These are phyloP conservation scores for Blepharisma undulans DNA, from an alignment of 169 alveolate species.

Conservation along the genomic window DNA sequence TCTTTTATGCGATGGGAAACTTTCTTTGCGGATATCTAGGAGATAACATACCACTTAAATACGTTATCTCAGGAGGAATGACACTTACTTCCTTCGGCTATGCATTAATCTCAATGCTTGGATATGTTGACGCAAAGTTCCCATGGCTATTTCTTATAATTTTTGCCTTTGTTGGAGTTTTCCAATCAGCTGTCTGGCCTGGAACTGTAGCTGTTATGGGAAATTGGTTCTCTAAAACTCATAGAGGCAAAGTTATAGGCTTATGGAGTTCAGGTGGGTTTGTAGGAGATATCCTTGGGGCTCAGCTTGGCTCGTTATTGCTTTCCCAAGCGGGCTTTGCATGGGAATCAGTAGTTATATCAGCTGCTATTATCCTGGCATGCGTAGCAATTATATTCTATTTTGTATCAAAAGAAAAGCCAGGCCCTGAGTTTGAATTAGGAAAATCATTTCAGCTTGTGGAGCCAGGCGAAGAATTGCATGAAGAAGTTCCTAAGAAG, in stretches of 20 bases:
- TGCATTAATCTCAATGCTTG: not conserved
- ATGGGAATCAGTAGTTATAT: not conserved
- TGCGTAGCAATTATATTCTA: not conserved
- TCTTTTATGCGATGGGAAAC: slow-evolving; percentile 50
- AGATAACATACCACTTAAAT: slow-evolving; percentile 41
- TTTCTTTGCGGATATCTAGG: slow-evolving; percentile 53
- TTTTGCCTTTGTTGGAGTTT: not conserved
- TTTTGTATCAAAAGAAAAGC: not conserved
- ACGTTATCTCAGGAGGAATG: not conserved
- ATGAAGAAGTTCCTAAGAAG: not conserved
- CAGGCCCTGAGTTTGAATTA: not conserved
- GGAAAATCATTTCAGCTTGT: not conserved
- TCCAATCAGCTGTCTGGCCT: slow-evolving; percentile 23
- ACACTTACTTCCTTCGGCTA: slow-evolving; percentile 2
- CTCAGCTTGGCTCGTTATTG: slow-evolving; percentile 7
- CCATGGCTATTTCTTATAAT: not conserved
- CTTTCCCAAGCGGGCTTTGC: not conserved
- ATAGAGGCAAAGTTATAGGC: slow-evolving; percentile 38
- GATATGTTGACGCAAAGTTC: not conserved
- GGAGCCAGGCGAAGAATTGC: not conserved
- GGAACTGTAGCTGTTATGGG: slow-evolving; percentile 36
- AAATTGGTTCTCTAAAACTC: slow-evolving; percentile 8
- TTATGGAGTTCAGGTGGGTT: not conserved
- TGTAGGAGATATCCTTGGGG: slow-evolving; percentile 16
- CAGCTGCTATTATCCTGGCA: not conserved